Evolutionary conservation across 2,329 filamentous ascomycete species (phyloP), one percentile per base, ranked within the genome.

Genomic region (Clonostachys rosea): DNA sequence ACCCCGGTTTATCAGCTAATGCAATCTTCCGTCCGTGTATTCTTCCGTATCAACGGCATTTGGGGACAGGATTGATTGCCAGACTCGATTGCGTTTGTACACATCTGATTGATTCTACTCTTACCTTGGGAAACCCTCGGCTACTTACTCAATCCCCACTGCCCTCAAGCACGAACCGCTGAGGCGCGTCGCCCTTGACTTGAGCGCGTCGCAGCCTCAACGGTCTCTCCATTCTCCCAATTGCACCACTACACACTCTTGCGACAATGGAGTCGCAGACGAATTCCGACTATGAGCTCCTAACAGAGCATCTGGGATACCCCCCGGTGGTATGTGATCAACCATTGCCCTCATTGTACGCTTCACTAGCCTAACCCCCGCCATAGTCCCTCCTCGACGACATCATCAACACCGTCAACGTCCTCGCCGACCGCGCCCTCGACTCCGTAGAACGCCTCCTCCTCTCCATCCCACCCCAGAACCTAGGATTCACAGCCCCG

Each of bases 331-430:
- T 95, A 69, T 61, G 87, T 74, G 24, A 5, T 39, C 18, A 45
- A 34, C 40, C 20, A 35, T 36, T 42, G 42, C 49, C 30, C 45
- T 30, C 16, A 14, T 39, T 9, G 24, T 30, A 9, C 41, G 45
- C 44, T 48, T 43, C 14, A 13, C 39, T 46, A 10, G 10, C 9
- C 24, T 30, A 30, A 46, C 52, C 50, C 18, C 42, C 44, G 14
- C 36, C 46, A 49, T 59, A 96, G 91, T 88, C 88, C 51, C 82
- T 99, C 40, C 87, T 99, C 61, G 94, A 99, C 80, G 92, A 97
- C 70, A 91, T 97, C 58, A 96, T 97, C 73, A 96, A 97, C 74
- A 88, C 87, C 47, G 84, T 96, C 66, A 99, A 97, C 73, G 89
- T 92, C 60, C 81, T 96, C 59, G 87, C 94, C 59, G 94, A 95